Evolutionary conservation across 139 green algal genomes (phyloP), one percentile per base, ranked within the genome.

Genomic region (Chlorella sorokiniana): DNA sequence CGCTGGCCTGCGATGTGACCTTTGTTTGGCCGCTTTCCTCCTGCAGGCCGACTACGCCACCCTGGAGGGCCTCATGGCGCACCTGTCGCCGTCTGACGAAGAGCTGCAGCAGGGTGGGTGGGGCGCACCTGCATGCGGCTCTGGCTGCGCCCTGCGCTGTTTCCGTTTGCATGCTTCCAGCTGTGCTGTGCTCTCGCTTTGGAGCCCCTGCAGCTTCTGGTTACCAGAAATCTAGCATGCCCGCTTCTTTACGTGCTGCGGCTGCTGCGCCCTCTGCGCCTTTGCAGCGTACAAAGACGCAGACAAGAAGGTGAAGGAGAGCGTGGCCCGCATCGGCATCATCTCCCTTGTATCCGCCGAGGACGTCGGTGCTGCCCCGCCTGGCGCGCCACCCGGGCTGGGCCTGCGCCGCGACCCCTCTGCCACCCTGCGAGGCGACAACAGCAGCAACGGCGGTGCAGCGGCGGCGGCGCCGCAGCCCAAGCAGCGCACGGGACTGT

Each of bases 71-170:
- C 72, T 97, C 74, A 84, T 92, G 74, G 48, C 63, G 1, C 90
- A 96, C 87, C 76, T 97, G 45, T 41, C 71, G 7, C 93, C 93
- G 0, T 45, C 64, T 5, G 93, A 93, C 44, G 90, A 89, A 3
- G 80, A 81, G 22, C 70, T 91, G 41, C 51, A 44, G 54, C 71
- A 71, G 33, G 73, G 73, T 79, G 73, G 23, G 72, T 6, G 22
- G 48, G n/a, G n/a, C n/a, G n/a, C n/a, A n/a, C n/a, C n/a, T n/a
- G n/a, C n/a, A n/a, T n/a, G n/a, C n/a, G n/a, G n/a, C n/a, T n/a
- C n/a, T n/a, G n/a, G n/a, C n/a, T n/a, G n/a, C n/a, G n/a, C n/a
- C n/a, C n/a, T n/a, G n/a, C n/a, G n/a, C n/a, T n/a, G n/a, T n/a
- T n/a, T n/a, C n/a, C n/a, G n/a, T n/a, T n/a, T n/a, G n/a, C n/a